Base-by-base conservation (phyloP, 129 eudicot species). In the Lactuca sativa region DNA sequence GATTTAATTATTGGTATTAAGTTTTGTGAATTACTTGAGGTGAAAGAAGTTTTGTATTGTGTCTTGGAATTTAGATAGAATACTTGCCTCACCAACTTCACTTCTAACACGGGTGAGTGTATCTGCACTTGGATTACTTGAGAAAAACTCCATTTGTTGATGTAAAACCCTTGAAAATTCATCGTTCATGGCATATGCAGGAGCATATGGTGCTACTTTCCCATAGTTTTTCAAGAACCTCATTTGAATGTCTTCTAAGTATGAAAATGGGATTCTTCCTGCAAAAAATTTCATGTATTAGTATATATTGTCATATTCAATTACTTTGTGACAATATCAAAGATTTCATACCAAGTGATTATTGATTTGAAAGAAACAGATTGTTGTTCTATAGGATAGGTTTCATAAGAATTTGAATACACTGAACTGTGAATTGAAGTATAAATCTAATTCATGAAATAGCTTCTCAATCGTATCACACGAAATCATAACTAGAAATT, bases 151-250 rank as follows among this genome's bases (percentile, higher is more conserved):
- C 98, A 93, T 93, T 78, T 89, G 98, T 79, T 93, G 98, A 84
- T 93, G 98, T 81, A 93, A 75, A 59, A 93, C 98, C 79, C 98
- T 86, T 34, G 98, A 93, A 78, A 93, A 93, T 80, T 93, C 98
- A 82, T 93, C 98, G 72, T 93, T 93, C 97, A 93, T 90, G 33
- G 98, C 92, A 74, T 93, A 93, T 25, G 98, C 98, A 83, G 96
- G 98, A 30, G 97, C 95, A 79, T 78, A 80, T 12, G 84, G 63
- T 36, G 95, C 98, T 79, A 93, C 95, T 67, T 74, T 89, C 51
- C 98, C 90, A 69, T 93, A 93, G 83, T 90, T 93, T 83, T 93
- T 93, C 88, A 93, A 83, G 72, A 93, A 93, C 71, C 98, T 82
- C 98, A 93, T 93, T 9, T 90, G 97, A 64, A 93, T 83, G 75